Evolutionary conservation across 2,329 filamentous ascomycete genomes (phyloP).

Genomic region (Penicillium brasilianum): DNA sequence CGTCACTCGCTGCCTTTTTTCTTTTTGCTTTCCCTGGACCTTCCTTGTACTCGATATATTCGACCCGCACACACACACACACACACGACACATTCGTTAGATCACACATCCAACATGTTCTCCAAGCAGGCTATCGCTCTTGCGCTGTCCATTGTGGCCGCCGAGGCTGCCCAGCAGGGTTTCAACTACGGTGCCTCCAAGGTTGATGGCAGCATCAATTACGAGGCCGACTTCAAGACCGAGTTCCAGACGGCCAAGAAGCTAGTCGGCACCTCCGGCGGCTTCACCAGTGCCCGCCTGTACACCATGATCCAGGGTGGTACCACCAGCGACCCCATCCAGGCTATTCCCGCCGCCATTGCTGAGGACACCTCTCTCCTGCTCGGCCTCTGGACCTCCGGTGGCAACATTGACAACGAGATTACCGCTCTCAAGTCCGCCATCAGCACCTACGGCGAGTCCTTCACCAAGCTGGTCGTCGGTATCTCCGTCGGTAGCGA

Average conservation of each 20-base stretch:
- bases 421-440: conserved; percentile 72
- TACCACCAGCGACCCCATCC: conserved; percentile 67
- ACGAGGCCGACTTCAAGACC: conserved; percentile 50
- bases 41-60: neutral
- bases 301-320: conserved; percentile 68
- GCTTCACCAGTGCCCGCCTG: conserved; percentile 55
- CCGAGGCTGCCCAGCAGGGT: conserved; percentile 48
- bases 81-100: conserved; percentile 16
- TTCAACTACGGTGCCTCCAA: conserved; percentile 56
- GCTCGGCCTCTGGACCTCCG: conserved; percentile 83
- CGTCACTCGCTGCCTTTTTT: conserved; percentile 17
- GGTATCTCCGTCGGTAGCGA: conserved; percentile 88
- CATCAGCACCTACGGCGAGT: conserved; percentile 69
- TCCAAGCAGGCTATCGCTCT: conserved; percentile 41
- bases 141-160: conserved; percentile 40
- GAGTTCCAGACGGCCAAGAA: conserved; percentile 54
- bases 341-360: conserved; percentile 82
- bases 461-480: conserved; percentile 64
- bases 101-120: conserved; percentile 38
- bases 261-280: conserved; percentile 44
- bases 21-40: conserved; percentile 1
- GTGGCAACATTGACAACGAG: conserved; percentile 73
- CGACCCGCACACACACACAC: neutral
- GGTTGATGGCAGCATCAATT: conserved; percentile 47
- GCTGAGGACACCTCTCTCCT: conserved; percentile 77